Conservation (phyloP, 2,329 filamentous ascomycete species). For the Paradendryphiella salina region DNA sequence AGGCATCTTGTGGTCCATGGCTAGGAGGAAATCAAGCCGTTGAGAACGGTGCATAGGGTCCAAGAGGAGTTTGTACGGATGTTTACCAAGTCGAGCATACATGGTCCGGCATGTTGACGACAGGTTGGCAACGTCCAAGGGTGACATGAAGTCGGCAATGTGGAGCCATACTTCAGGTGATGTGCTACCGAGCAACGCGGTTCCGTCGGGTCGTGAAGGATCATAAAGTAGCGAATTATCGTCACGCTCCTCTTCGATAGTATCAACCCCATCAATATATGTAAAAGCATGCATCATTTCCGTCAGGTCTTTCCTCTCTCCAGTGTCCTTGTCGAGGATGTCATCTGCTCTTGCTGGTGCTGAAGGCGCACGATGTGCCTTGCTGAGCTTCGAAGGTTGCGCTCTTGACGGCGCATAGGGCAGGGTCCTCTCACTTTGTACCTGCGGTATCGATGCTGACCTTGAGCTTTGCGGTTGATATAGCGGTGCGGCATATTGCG, state of each 20-base stretch:
- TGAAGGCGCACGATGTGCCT: conserved; percentile 24
- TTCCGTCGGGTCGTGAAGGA: conserved; percentile 29
- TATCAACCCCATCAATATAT: conserved; percentile 30
- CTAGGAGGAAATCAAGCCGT: conserved; percentile 56
- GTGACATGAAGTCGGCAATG: conserved; percentile 31
- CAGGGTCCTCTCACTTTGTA: conserved; percentile 13
- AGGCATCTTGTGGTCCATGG: conserved; percentile 57
- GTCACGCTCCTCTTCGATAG: conserved; percentile 24
- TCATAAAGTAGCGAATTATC: conserved; percentile 27
- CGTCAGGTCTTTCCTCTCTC: conserved; percentile 38
- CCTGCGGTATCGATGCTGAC: conserved; percentile 23
- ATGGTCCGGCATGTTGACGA: conserved; percentile 37
- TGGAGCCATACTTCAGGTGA: conserved; percentile 35
- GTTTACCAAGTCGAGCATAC: conserved; percentile 29
- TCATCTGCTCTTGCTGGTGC: conserved; percentile 22
- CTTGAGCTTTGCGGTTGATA: conserved; percentile 20
- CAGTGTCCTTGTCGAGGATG: conserved; percentile 38
- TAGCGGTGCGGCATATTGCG: conserved; percentile 28
- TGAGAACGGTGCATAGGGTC: conserved; percentile 51
- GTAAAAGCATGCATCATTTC: conserved; percentile 43
- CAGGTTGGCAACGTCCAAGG: conserved; percentile 34
- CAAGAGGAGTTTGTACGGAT: conserved; percentile 27
- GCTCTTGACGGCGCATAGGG: conserved; percentile 10
- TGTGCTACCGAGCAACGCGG: conserved; percentile 22
- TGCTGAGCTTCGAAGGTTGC: conserved; percentile 27